These are phyloP conservation scores for Trametes gibbosa DNA, from an alignment of 768 basidiomycete genomes.

Conservation along the genomic window DNA sequence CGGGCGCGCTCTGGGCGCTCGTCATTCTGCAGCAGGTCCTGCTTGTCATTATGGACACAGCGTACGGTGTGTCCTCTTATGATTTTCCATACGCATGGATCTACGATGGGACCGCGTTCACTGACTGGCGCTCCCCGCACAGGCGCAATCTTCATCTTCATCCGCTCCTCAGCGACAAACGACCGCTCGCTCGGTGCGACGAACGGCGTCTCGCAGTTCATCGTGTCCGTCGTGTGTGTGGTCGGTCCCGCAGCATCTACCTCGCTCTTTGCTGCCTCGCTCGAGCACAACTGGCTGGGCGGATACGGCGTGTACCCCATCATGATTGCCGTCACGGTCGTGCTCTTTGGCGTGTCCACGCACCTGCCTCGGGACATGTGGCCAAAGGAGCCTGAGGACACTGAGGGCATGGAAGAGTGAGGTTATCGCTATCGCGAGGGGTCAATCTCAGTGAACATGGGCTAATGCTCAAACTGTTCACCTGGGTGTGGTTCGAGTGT, in stretches of 20 bases:
- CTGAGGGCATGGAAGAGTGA: no score
- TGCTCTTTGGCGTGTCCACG: slow-evolving; percentile 19
- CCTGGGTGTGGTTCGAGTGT: no score
- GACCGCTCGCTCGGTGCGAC: slow-evolving; percentile 44
- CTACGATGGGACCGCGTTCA: no score
- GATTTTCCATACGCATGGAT: no score
- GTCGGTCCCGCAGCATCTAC: slow-evolving; percentile 53
- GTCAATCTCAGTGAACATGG: no score
- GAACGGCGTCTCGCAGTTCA: slow-evolving; percentile 56
- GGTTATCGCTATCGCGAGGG: no score
- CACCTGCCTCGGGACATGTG: slow-evolving; percentile 25
- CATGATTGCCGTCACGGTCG: slow-evolving; percentile 17
- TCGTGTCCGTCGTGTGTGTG: slow-evolving; percentile 45
- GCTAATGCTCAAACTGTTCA: no score
- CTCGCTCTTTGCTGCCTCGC: slow-evolving; percentile 54
- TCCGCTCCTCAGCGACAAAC: slow-evolving; percentile 30
- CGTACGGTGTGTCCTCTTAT: slow-evolving; percentile 28
- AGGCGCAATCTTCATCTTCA: slow-evolving; percentile 32
- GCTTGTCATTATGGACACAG: slow-evolving; percentile 27
- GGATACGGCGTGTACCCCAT: slow-evolving; percentile 42
- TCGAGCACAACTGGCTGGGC: slow-evolving; percentile 42
- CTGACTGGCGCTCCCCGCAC: not conserved
- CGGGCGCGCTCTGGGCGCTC: slow-evolving; percentile 24
- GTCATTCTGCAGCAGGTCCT: slow-evolving; percentile 27
- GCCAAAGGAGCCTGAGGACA: slow-evolving; percentile 12